Conservation (phyloP, 345 rosid species). For the Pelargonium nanum region DNA sequence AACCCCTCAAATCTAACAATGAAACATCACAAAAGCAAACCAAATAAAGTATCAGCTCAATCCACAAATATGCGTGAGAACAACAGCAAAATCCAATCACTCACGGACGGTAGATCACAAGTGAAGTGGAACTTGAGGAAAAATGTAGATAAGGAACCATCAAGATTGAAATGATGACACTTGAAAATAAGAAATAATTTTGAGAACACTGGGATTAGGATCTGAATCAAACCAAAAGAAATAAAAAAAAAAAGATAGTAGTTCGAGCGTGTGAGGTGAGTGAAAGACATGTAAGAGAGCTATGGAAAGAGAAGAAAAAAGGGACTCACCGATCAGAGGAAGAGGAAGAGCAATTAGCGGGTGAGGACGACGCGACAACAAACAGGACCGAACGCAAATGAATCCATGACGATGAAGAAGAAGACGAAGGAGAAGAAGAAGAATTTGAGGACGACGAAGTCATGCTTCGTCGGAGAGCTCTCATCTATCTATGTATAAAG, state of each 20-base stretch:
- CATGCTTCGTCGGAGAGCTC: conserved; percentile 71
- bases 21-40: neutral
- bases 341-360: conserved; percentile 52
- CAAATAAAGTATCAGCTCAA: neutral
- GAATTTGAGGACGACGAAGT: conserved; percentile 51
- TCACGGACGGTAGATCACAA: too few species aligned
- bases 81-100: too few species aligned
- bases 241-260: neutral
- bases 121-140: neutral
- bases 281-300: neutral
- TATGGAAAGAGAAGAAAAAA: conserved; percentile 5
- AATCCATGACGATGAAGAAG: conserved; percentile 66
- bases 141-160: neutral
- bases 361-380: conserved; percentile 71
- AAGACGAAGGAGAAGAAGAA: conserved; percentile 50
- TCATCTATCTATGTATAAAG: conserved; percentile 39
- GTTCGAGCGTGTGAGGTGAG: neutral
- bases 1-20: neutral
- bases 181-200: too few species aligned
- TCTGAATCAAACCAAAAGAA: conserved; percentile 10
- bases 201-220: conserved; percentile 16
- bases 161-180: neutral
- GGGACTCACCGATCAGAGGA: conserved; percentile 74
- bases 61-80: neutral
- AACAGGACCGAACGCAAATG: conserved; percentile 84